These are phyloP conservation scores for Rachicladosporium sp. DNA, from an alignment of 2,329 filamentous ascomycete species.

Conservation along the genomic window DNA sequence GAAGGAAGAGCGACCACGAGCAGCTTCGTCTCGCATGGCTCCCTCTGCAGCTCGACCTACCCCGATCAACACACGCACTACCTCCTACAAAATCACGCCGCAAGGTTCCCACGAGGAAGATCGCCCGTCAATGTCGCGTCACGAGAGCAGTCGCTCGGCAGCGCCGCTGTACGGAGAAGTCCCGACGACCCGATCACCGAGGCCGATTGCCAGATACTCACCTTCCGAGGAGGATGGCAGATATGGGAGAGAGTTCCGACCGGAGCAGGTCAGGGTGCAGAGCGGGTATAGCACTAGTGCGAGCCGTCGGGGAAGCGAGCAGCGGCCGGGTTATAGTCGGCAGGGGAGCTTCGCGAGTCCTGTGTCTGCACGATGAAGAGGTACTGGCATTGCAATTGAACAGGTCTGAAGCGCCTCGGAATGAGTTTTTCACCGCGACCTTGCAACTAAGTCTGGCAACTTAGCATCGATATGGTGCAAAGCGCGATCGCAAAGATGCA, in stretches of 20 bases:
- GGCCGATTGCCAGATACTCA: slow-evolving; percentile 16
- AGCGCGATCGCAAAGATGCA: too few species aligned
- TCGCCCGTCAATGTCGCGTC: slow-evolving; percentile 9
- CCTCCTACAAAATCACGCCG: slow-evolving; percentile 16
- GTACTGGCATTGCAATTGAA: too few species aligned
- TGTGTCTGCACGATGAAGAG: too few species aligned
- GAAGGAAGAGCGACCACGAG: slow-evolving; percentile 9
- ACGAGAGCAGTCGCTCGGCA: slow-evolving; percentile 6
- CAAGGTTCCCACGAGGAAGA: slow-evolving; percentile 9
- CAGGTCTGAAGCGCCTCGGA: too few species aligned
- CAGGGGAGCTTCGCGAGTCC: slow-evolving; percentile 1
- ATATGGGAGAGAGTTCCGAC: slow-evolving; percentile 20
- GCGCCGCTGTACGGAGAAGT: slow-evolving; percentile 5
- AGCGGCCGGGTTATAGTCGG: slow-evolving; percentile 7
- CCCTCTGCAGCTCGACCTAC: slow-evolving; percentile 8
- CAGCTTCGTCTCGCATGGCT: slow-evolving; percentile 14
- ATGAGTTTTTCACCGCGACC: too few species aligned
- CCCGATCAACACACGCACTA: slow-evolving; percentile 13
- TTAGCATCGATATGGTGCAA: too few species aligned
- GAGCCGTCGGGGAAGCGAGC: slow-evolving; percentile 6
- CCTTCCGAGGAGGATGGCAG: slow-evolving; percentile 20
- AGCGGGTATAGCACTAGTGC: slow-evolving; percentile 12
- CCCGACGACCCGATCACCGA: slow-evolving; percentile 2
- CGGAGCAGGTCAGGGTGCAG: slow-evolving; percentile 26
- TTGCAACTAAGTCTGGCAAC: too few species aligned